These are phyloP conservation scores for Russula sp. DNA, from an alignment of 768 basidiomycete species.

Conservation along the genomic window DNA sequence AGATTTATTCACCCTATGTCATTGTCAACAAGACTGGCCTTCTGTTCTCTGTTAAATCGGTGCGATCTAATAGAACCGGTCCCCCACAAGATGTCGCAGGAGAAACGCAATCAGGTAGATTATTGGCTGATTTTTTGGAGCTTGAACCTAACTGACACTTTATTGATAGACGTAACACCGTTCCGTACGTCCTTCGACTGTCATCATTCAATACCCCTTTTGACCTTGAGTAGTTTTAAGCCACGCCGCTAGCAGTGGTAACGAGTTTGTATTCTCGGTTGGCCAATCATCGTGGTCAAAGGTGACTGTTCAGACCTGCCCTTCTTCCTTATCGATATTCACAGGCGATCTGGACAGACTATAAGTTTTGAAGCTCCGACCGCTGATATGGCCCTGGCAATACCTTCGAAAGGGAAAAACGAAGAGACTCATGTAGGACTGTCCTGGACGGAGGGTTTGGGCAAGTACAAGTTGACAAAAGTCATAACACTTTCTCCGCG, in stretches of 20 bases:
- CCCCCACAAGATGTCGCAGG: conserved; percentile 82
- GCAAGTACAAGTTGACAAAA: conserved; percentile 95
- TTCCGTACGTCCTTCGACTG: conserved; percentile 61
- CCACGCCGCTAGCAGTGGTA: conserved; percentile 72
- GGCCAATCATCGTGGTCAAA: conserved; percentile 89
- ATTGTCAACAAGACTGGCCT: conserved; percentile 90
- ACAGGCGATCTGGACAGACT: conserved; percentile 43
- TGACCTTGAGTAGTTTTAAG: conserved; percentile 65
- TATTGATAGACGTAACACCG: conserved; percentile 51
- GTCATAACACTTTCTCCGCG: conserved; percentile 89
- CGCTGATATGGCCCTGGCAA: conserved; percentile 80
- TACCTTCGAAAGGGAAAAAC: conserved; percentile 56
- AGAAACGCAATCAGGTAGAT: conserved; percentile 59
- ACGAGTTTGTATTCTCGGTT: conserved; percentile 79
- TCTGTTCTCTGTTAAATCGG: conserved; percentile 70
- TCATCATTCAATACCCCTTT: not conserved
- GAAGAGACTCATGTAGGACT: conserved; percentile 80
- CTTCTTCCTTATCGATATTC: not conserved
- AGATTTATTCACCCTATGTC: conserved; percentile 88
- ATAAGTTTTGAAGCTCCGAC: conserved; percentile 88
- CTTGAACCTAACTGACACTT: not conserved
- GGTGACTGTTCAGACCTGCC: conserved; percentile 39
- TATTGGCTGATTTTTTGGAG: conserved; percentile 4
- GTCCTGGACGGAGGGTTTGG: conserved; percentile 91
- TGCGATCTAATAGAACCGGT: conserved; percentile 58